Base-by-base conservation (phyloP, 2,329 filamentous ascomycete genomes). In the Calonectria henricotiae region DNA sequence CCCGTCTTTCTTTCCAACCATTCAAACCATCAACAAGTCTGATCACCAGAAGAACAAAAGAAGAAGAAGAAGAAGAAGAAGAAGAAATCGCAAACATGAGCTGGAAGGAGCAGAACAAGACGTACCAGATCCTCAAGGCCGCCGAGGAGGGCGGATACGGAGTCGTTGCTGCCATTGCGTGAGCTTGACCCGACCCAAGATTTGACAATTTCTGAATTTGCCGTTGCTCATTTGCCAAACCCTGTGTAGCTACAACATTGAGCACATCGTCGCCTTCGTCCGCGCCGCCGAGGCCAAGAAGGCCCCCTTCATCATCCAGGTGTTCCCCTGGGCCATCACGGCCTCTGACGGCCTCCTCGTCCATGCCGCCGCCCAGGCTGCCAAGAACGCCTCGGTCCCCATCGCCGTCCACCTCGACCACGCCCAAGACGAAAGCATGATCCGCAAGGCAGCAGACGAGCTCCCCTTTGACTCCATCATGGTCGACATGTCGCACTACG, bases 401-500 rank as follows among this genome's bases (percentile, higher is more conserved):
- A 82, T 92, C 27, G 85, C 86, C 3, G 81, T 93, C 12, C 91
- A 93, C 80, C 86, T 93, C 77, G 91, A 93, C 82, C 91, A 93
- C 79, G 90, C 89, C 6, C 90, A 92, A 76, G 70, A 72, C 58
- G 87, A 88, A 35, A 86, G 86, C 67, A 86, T 89, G 49, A 90
- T 92, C 71, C 85, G 86, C 41, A 43, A 65, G 5, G 82, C 82
- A 0, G 90, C 89, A 0, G 89, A 89, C 0, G 85, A 87, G 69
- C 82, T 89, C 43, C 85, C 85, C 0, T 93, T 94, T 73, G 92
- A 94, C 79, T 88, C 85, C 64, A 93, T 94, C 79, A 94, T 94
- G 92, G 89, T 94, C 0, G 92, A 94, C 81, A 94, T 94, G 91
- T 89, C 86, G 68, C 92, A 94, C 78, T 90, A 92, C 77, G 91